These are phyloP conservation scores for Blastobotrys raffinosifermentans DNA, from an alignment of 1,139 yeast species.

Conservation along the genomic window DNA sequence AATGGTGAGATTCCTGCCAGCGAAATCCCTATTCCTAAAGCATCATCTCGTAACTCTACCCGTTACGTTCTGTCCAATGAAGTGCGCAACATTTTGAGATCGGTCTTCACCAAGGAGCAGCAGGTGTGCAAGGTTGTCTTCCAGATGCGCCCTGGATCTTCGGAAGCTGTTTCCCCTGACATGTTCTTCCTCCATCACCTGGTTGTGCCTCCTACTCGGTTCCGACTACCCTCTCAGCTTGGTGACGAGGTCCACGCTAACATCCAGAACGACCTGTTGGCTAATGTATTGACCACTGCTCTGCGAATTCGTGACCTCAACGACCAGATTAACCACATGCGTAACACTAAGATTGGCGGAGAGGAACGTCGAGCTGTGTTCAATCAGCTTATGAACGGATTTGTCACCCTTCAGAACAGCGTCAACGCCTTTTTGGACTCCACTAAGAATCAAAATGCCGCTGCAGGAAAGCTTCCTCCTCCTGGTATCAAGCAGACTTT, in stretches of 20 bases:
- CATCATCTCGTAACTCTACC: constrained; percentile 54
- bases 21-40: constrained; percentile 35
- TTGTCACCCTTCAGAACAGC: constrained; percentile 90
- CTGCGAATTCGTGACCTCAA: constrained; percentile 81
- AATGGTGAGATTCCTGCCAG: constrained; percentile 24
- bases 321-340: constrained; percentile 47
- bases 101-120: constrained; percentile 65
- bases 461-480: constrained; percentile 62
- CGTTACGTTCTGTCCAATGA: constrained; percentile 86
- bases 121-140: constrained; percentile 43
- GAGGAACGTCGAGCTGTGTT: constrained; percentile 73
- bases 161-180: constrained; percentile 62
- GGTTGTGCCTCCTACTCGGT: constrained; percentile 94
- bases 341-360: constrained; percentile 54
- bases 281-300: constrained; percentile 74
- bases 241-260: constrained; percentile 97
- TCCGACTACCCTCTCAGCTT: constrained; percentile 91
- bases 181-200: constrained; percentile 83
- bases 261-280: constrained; percentile 80
- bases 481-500: constrained; percentile 98
- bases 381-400: constrained; percentile 88
- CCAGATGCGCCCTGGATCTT: constrained; percentile 65
- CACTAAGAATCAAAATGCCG: constrained; percentile 69
- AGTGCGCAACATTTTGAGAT: constrained; percentile 67
- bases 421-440: constrained; percentile 93